Base-by-base conservation (phyloP, 768 basidiomycete species). In the Psilocybe subaeruginosa region DNA sequence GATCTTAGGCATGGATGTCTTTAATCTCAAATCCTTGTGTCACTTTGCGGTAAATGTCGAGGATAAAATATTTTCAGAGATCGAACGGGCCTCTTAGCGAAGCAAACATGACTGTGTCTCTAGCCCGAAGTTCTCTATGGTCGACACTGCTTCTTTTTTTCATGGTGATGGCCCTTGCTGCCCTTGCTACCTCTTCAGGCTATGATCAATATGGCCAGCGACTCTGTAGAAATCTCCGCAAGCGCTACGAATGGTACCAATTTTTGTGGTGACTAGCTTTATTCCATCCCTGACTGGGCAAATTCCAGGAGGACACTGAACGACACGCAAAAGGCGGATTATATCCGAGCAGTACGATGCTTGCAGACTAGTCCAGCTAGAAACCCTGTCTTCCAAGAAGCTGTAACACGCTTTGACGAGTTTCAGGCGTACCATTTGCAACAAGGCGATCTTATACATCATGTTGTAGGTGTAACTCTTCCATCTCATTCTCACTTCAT, bases 401-500 rank as follows among this genome's bases (percentile, higher is more conserved):
- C 71, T 12, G 67, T 66, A 39, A 74, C 75, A 9, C 74, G 77
- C 8, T 79, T 73, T 60, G 78, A 80, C 60, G 78, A 79, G 53
- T 76, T 80, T 49, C 74, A 76, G 56, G 76, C 73, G 0, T 46
- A 70, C 16, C 79, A 79, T 54, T 72, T 78, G 27, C 54, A 61
- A 3, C 47, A 71, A 29, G 68, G 75, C 1, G 67, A 70, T 7
- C 33, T 48, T 2, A 68, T 78, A 7, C 77, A 80, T 62, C 33
- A 67, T 14, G 73, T 77, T 35, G 79, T 78, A 64, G 60, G 76
- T 47, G 49, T 8, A 9, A 27, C 56, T 50, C 17, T 27, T 3
- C 23, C 39, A 9, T 16, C 12, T 29, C 3, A 4, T 7, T 17
- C 17, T 19, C 16, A 30, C 23, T 23, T 3, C 29, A 5, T 23